phyloP scores from a whole-genome alignment of 345 rosid genomes.

The Nephelium lappaceum region DNA sequence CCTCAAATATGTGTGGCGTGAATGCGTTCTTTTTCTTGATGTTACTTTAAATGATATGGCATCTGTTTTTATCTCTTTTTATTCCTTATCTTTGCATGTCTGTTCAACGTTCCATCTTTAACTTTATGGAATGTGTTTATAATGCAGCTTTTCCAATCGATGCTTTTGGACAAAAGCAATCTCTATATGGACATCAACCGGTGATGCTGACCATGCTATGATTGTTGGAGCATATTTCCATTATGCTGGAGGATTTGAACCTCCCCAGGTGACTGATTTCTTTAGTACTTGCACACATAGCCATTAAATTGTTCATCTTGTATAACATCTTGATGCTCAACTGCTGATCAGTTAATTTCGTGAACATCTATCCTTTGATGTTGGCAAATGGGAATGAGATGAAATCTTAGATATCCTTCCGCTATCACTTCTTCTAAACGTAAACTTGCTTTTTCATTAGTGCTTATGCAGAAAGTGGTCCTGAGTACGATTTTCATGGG shows the following conservation, averaged over 20 bases:
- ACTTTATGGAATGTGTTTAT: slow-evolving; percentile 17
- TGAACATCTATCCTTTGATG: not conserved
- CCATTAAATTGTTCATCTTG: not conserved
- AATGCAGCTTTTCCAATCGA: slow-evolving; percentile 77
- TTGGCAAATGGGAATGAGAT: not conserved
- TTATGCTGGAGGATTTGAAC: slow-evolving; percentile 86
- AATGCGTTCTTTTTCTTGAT: not conserved
- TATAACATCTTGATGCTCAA: not conserved
- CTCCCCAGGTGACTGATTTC: slow-evolving; percentile 66
- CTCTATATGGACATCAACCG: slow-evolving; percentile 91
- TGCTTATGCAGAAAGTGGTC: not conserved
- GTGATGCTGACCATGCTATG: slow-evolving; percentile 80
- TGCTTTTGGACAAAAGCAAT: slow-evolving; percentile 93
- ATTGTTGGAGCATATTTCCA: slow-evolving; percentile 91
- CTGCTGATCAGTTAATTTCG: not conserved
- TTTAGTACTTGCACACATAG: not conserved
- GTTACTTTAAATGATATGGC: not conserved
- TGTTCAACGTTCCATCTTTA: not conserved
- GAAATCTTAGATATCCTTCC: not conserved
- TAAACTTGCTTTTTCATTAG: not conserved
- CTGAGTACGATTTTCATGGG: not conserved
- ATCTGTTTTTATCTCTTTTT: not conserved
- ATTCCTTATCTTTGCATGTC: not conserved
- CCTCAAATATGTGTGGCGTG: not conserved
- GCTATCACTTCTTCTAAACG: not conserved